Evolutionary conservation across 2,329 filamentous ascomycete species (phyloP).

Genomic region (Monilinia aucupariae): DNA sequence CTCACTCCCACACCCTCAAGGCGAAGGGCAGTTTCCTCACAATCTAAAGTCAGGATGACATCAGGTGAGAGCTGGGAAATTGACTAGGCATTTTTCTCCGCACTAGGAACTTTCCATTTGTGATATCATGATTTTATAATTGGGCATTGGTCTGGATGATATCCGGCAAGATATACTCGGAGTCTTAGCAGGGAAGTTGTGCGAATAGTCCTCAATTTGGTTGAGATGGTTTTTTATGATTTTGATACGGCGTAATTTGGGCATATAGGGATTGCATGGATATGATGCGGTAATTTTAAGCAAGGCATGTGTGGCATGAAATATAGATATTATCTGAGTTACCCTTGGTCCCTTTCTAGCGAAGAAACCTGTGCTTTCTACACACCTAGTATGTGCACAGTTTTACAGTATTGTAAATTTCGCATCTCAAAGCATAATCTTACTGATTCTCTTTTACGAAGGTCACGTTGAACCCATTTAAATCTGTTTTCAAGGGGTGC

Average conservation of each 20-base stretch:
- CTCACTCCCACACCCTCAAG: slow-evolving; percentile 18
- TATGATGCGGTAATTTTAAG: not conserved
- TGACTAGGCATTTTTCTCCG: slow-evolving; percentile 19
- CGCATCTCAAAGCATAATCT: no score
- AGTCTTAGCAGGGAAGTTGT: not conserved
- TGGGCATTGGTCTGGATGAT: not conserved
- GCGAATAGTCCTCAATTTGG: not conserved
- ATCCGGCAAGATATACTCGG: not conserved
- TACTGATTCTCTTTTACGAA: no score
- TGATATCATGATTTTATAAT: slow-evolving; percentile 9
- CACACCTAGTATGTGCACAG: not conserved
- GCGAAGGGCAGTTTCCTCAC: slow-evolving; percentile 3
- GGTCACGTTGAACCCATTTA: no score
- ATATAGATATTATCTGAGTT: not conserved
- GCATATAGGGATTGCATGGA: not conserved
- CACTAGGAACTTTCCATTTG: not conserved
- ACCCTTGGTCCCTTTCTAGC: not conserved
- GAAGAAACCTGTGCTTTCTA: not conserved
- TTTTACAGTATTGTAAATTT: not conserved
- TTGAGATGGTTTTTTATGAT: not conserved
- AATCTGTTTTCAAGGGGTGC: no score
- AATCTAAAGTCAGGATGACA: not conserved
- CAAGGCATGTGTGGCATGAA: not conserved
- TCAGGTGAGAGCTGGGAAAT: slow-evolving; percentile 26
- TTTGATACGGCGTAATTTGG: not conserved